phyloP scores from a whole-genome alignment of 345 rosid species.

The Mercurialis annua region DNA sequence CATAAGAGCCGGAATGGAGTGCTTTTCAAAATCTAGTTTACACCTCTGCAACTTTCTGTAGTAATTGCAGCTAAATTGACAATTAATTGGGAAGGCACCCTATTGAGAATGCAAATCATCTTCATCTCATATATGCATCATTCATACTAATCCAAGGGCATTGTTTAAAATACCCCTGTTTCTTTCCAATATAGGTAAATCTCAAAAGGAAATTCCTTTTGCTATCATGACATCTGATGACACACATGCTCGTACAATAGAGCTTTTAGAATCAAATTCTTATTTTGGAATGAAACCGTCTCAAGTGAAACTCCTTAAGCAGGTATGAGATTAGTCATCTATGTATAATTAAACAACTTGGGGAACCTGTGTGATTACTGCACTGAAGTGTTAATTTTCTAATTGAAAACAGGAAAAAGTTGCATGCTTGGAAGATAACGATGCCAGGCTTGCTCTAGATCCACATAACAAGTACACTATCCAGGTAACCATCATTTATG shows the following conservation, averaged over 20 bases:
- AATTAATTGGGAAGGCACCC: not conserved
- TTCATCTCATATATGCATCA: not conserved
- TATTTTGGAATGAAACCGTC: slow-evolving; percentile 89
- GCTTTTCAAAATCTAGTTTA: not conserved
- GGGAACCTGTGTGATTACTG: not conserved
- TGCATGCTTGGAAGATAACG: slow-evolving; percentile 93
- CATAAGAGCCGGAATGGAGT: not conserved
- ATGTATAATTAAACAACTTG: slow-evolving; percentile 5
- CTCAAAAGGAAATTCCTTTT: slow-evolving; percentile 67
- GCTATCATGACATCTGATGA: slow-evolving; percentile 97
- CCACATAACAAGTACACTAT: slow-evolving; percentile 72
- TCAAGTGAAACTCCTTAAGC: slow-evolving; percentile 88
- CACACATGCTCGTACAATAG: slow-evolving; percentile 66
- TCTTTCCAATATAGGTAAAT: slow-evolving; percentile 39
- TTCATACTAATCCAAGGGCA: not conserved
- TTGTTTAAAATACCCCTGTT: not conserved
- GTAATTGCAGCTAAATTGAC: not conserved
- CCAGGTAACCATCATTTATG: slow-evolving; percentile 51
- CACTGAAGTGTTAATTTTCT: slow-evolving; percentile 7
- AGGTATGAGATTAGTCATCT: slow-evolving; percentile 43
- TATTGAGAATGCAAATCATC: not conserved
- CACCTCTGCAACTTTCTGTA: not conserved
- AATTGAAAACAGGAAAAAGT: slow-evolving; percentile 74
- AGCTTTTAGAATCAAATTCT: slow-evolving; percentile 66
- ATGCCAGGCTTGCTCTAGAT: slow-evolving; percentile 85